Conservation (phyloP, 352 stramenopile genomes). For the Globisporangium orthogonon region DNA sequence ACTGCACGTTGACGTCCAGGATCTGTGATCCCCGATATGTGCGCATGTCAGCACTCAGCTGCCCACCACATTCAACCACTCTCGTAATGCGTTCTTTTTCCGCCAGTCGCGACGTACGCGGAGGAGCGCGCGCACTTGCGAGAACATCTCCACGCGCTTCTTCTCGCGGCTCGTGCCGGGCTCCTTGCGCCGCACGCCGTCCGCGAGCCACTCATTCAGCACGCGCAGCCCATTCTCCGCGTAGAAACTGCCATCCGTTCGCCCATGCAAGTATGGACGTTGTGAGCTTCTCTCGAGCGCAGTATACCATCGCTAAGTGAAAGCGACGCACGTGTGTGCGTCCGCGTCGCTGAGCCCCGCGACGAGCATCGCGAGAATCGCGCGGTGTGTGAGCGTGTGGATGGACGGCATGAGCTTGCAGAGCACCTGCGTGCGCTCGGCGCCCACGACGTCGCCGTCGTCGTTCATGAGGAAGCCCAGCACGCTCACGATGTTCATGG, state of each 20-base stretch:
- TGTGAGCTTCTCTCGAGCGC: too few relatives aligned
- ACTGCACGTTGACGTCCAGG: constrained; percentile 68
- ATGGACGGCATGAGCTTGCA: constrained; percentile 84
- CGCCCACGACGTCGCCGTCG: constrained; percentile 62
- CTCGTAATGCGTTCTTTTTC: too few relatives aligned
- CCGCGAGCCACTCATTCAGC: constrained; percentile 64
- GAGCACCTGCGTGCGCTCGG: constrained; percentile 69
- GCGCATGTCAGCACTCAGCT: neutral
- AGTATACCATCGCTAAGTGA: too few relatives aligned
- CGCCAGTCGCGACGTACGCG: constrained; percentile 23
- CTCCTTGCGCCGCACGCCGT: constrained; percentile 34
- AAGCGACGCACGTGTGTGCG: constrained; percentile 40
- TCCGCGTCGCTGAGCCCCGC: constrained; percentile 62
- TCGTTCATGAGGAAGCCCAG: constrained; percentile 81
- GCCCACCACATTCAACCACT: too few relatives aligned
- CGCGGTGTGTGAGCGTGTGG: constrained; percentile 70
- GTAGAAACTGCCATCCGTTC: constrained; percentile 46
- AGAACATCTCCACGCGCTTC: constrained; percentile 62
- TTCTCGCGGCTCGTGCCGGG: constrained; percentile 44
- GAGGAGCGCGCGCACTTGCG: constrained; percentile 68
- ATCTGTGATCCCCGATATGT: constrained; percentile 22
- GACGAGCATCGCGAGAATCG: constrained; percentile 71
- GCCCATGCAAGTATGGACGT: too few relatives aligned
- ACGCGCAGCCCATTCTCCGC: constrained; percentile 62
- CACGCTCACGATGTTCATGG: constrained; percentile 79